phyloP scores from a whole-genome alignment of 2,329 filamentous ascomycete species.

The Colletotrichum chlorophyti region DNA sequence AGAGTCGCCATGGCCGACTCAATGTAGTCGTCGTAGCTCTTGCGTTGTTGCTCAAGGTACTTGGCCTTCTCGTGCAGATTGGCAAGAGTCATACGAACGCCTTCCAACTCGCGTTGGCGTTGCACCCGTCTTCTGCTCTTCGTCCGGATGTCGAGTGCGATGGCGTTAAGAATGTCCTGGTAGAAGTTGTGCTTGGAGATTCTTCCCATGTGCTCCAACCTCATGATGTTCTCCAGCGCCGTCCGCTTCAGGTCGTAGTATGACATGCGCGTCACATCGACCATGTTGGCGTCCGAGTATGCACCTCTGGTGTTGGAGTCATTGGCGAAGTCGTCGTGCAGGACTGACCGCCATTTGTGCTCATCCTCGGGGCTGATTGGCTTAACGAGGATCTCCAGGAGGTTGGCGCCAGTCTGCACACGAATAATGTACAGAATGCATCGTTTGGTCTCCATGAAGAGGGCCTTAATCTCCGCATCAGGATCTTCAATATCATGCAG shows the following conservation, averaged over 20 bases:
- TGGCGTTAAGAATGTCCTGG: conserved; percentile 97
- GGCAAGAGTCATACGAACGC: conserved; percentile 75
- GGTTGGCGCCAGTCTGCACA: conserved; percentile 86
- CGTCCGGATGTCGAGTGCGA: conserved; percentile 94
- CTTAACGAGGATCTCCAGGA: conserved; percentile 95
- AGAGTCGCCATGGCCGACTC: conserved; percentile 97
- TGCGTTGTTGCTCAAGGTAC: conserved; percentile 93
- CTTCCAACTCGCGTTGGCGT: conserved; percentile 88
- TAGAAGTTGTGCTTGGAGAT: conserved; percentile 93
- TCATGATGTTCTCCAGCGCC: conserved; percentile 91
- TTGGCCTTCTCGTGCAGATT: conserved; percentile 86
- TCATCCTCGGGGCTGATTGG: conserved; percentile 88
- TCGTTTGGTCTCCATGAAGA: conserved; percentile 98
- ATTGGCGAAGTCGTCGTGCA: conserved; percentile 81
- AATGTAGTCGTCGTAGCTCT: conserved; percentile 99
- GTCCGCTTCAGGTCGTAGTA: conserved; percentile 94
- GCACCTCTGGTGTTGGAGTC: conserved; percentile 76
- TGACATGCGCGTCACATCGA: conserved; percentile 87
- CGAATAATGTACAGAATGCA: conserved; percentile 98
- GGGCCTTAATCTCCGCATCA: conserved; percentile 86
- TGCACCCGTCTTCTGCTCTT: conserved; percentile 95
- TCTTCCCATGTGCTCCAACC: conserved; percentile 84
- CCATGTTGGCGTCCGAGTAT: conserved; percentile 88
- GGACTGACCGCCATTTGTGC: conserved; percentile 81
- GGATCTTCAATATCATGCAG: conserved; percentile 91